Evolutionary conservation across 164 flowering plant genomes (phyloP).

Genomic region (Akebia trifoliata): DNA sequence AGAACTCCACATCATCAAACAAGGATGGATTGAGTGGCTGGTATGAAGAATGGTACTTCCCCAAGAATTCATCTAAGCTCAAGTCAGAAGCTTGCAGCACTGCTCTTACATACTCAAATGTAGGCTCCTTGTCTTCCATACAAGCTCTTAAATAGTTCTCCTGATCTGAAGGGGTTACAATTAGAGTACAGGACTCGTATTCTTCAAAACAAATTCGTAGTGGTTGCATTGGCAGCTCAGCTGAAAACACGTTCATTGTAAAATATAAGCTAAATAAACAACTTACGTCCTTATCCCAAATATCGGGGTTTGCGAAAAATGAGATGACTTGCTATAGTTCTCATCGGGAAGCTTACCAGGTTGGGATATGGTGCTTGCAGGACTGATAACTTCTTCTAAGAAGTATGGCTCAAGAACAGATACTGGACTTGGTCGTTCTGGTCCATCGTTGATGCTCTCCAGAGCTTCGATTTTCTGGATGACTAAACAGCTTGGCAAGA

Average conservation of each 20-base stretch:
- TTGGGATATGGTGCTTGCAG: slow-evolving; percentile 29
- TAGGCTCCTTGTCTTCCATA: slow-evolving; percentile 33
- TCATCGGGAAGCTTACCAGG: slow-evolving; percentile 40
- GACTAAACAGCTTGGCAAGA: slow-evolving; percentile 29
- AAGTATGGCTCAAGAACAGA: slow-evolving; percentile 81
- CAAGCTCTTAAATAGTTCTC: slow-evolving; percentile 22
- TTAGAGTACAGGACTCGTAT: slow-evolving; percentile 18
- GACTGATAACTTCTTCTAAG: slow-evolving; percentile 60
- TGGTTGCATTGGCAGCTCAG: slow-evolving; percentile 45
- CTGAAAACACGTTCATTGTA: slow-evolving; percentile 26
- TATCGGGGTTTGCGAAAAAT: too few relatives aligned
- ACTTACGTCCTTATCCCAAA: too few relatives aligned
- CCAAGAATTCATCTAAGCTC: slow-evolving; percentile 44
- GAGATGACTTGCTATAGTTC: background rate
- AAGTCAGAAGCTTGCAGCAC: slow-evolving; percentile 53
- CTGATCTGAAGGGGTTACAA: slow-evolving; percentile 14
- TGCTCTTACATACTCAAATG: slow-evolving; percentile 52
- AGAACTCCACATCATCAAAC: slow-evolving; percentile 45
- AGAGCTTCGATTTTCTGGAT: slow-evolving; percentile 26
- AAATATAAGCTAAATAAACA: background rate
- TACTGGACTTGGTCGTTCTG: slow-evolving; percentile 73
- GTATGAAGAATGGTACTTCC: slow-evolving; percentile 38
- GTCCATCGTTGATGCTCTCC: slow-evolving; percentile 25
- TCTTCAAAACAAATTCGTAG: slow-evolving; percentile 60
- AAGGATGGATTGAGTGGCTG: slow-evolving; percentile 55